A percentile compares a stretch with the other conserved stretches of the same genome.
Conservation (phyloP, 2,329 filamentous ascomycete species). For the Xylariomycetidae sp. region DNA sequence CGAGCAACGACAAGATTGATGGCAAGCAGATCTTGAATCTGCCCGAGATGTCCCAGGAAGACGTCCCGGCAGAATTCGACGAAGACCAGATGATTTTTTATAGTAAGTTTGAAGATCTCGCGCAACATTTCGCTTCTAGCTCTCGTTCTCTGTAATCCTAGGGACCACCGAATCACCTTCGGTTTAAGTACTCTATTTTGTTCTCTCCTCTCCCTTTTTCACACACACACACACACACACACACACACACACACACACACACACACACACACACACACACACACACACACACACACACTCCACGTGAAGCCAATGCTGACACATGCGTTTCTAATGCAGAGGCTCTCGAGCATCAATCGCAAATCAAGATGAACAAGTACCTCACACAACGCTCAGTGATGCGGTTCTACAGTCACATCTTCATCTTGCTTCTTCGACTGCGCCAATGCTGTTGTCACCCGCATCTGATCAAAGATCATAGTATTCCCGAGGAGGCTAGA, state of each 20-base stretch:
- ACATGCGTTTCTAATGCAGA: too few relatives aligned
- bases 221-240: too few relatives aligned
- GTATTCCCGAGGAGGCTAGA: slow-evolving; percentile 37
- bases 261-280: too few relatives aligned
- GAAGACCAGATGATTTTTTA: slow-evolving; percentile 64
- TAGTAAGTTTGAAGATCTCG: too few relatives aligned
- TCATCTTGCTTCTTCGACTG: slow-evolving; percentile 74
- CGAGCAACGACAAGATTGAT: slow-evolving; percentile 73
- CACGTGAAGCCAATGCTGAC: too few relatives aligned
- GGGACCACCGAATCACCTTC: too few relatives aligned
- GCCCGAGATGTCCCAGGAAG: slow-evolving; percentile 59
- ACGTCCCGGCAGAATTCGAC: slow-evolving; percentile 60
- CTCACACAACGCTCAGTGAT: slow-evolving; percentile 39
- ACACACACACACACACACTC: too few relatives aligned
- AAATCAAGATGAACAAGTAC: slow-evolving; percentile 15
- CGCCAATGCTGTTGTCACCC: slow-evolving; percentile 79
- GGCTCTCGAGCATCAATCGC: slow-evolving; percentile 39
- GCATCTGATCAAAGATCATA: slow-evolving; percentile 54
- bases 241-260: too few relatives aligned
- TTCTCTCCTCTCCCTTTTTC: too few relatives aligned
- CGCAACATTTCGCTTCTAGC: too few relatives aligned
- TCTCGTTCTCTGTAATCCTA: too few relatives aligned
- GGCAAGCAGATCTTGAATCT: slow-evolving; percentile 71
- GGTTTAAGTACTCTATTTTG: too few relatives aligned
- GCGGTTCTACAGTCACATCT: slow-evolving; percentile 70